These are phyloP conservation scores for Acanthamoeba royreba DNA, from an alignment of 208 protist species.

Conservation along the genomic window DNA sequence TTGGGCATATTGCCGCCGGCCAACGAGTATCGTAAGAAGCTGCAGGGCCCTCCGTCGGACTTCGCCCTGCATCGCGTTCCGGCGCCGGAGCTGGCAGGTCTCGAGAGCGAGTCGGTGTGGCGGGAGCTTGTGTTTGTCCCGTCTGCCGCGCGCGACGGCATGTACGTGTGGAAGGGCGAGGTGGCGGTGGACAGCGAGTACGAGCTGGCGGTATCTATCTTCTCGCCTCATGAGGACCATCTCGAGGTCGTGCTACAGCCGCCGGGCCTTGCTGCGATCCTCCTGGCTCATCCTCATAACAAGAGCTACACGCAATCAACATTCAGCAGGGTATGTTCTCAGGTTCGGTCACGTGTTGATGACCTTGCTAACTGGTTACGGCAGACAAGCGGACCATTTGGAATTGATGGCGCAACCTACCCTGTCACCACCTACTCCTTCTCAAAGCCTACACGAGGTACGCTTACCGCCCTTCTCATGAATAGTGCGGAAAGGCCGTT, in stretches of 20 bases:
- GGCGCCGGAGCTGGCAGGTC: neutral
- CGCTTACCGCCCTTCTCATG: neutral
- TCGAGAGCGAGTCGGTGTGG: neutral
- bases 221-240: neutral
- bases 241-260: neutral
- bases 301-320: neutral
- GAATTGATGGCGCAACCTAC: neutral
- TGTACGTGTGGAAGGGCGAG: neutral
- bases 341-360: neutral
- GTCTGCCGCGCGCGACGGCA: neutral
- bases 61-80: neutral
- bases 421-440: constrained; percentile 3
- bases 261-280: neutral
- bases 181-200: neutral
- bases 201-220: neutral
- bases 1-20: too few relatives aligned
- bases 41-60: neutral
- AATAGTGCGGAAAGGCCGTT: neutral
- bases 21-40: neutral
- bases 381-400: neutral
- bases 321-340: neutral
- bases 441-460: neutral
- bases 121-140: neutral
- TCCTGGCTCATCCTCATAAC: neutral
- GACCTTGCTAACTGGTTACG: neutral